phyloP scores from a whole-genome alignment of 2,329 filamentous ascomycete genomes.

The Trichophyton schoenleinii region DNA sequence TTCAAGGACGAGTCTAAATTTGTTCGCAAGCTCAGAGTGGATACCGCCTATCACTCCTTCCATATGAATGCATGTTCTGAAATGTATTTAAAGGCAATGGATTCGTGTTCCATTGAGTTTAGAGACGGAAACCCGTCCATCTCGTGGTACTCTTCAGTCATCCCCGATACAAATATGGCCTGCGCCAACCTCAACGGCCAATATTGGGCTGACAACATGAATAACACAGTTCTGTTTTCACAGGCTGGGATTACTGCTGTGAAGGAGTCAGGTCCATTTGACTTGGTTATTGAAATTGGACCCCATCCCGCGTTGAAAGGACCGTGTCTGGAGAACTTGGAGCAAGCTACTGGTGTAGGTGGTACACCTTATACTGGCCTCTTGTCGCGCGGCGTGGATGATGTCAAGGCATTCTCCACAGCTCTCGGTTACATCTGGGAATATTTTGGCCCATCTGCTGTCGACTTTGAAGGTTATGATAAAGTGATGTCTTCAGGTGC shows the following conservation, averaged over 20 bases:
- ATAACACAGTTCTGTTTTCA: slow-evolving; percentile 25
- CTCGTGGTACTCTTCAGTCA: slow-evolving; percentile 23
- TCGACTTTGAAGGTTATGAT: slow-evolving; percentile 7
- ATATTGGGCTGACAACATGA: slow-evolving; percentile 32
- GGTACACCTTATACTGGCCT: slow-evolving; percentile 14
- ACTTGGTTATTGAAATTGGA: slow-evolving; percentile 24
- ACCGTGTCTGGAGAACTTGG: slow-evolving; percentile 19
- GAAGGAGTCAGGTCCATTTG: slow-evolving; percentile 4
- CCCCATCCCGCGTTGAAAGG: slow-evolving; percentile 25
- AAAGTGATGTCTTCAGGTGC: background rate
- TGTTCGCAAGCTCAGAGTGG: slow-evolving; percentile 29
- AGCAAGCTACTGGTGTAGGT: slow-evolving; percentile 12
- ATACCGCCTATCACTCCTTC: slow-evolving; percentile 35
- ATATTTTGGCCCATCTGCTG: background rate
- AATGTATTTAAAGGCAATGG: slow-evolving; percentile 12
- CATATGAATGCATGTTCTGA: slow-evolving; percentile 25
- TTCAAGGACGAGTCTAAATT: slow-evolving; percentile 29
- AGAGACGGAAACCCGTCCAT: background rate
- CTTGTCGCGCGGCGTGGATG: slow-evolving; percentile 14
- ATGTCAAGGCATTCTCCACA: slow-evolving; percentile 10
- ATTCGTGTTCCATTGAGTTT: background rate
- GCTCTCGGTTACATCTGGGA: slow-evolving; percentile 10
- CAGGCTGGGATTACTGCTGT: slow-evolving; percentile 15
- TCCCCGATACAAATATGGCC: slow-evolving; percentile 16
- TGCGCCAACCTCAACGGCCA: slow-evolving; percentile 11